Evolutionary conservation across 2,329 filamentous ascomycete species (phyloP).

Genomic region (Apiospora kogelbergensis): DNA sequence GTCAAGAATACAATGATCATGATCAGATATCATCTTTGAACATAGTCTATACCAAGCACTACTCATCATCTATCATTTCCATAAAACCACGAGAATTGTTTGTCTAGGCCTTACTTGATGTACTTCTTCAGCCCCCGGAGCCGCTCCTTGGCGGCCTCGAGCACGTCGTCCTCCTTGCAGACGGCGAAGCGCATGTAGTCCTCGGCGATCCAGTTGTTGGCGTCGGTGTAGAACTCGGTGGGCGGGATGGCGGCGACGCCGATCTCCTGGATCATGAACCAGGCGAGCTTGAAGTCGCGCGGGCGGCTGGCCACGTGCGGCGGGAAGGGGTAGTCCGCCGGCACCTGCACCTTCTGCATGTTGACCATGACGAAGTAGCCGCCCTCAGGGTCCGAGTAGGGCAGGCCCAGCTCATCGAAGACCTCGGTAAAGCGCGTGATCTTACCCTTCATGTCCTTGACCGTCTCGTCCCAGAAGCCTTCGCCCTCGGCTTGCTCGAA

Average conservation of each 20-base stretch:
- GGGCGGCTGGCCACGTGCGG: constrained; percentile 82
- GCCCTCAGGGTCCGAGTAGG: constrained; percentile 90
- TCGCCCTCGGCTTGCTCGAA: constrained; percentile 86
- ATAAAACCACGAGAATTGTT: not conserved
- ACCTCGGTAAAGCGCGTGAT: constrained; percentile 83
- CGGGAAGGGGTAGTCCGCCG: constrained; percentile 83
- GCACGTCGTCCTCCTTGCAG: constrained; percentile 87
- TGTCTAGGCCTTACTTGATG: constrained; percentile 39
- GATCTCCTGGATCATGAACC: constrained; percentile 96
- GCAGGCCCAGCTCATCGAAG: constrained; percentile 72
- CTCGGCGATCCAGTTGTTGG: constrained; percentile 81
- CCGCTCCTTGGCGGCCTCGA: constrained; percentile 76
- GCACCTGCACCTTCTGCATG: constrained; percentile 82
- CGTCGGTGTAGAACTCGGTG: constrained; percentile 92
- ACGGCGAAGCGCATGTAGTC: constrained; percentile 95
- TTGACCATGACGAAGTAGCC: constrained; percentile 98
- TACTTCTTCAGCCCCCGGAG: constrained; percentile 73
- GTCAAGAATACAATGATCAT: no score
- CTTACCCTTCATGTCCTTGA: constrained; percentile 86
- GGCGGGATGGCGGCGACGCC: constrained; percentile 95
- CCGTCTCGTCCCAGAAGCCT: constrained; percentile 84
- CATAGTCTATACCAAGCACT: no score
- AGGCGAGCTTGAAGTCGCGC: constrained; percentile 89
- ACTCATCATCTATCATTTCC: not conserved
- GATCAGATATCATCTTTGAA: no score